Base-by-base conservation (phyloP, 2,329 filamentous ascomycete genomes). In the Lasiodiplodia gonubiensis region DNA sequence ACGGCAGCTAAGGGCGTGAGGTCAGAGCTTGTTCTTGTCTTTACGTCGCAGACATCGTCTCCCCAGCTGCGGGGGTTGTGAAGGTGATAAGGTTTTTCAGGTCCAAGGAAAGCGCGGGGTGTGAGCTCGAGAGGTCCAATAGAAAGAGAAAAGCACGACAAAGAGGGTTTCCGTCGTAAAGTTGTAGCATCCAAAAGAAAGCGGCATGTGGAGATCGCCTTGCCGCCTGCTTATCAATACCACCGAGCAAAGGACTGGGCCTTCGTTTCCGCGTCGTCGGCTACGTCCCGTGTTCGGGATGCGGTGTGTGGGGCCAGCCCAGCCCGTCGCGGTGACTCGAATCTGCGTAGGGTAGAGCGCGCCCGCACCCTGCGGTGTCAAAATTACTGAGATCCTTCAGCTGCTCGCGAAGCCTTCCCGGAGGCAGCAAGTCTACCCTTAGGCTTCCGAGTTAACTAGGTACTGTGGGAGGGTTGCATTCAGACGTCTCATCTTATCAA, bases 151-250 rank as follows among this genome's bases (percentile, higher is more conserved):
- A 46, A 33, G 7, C 10, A 21, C 42, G 42, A 46, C 42, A 46
- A 46, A 46, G 42, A 46, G 39, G 37, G 39, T 8, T 16, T 18
- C 16, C 39, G 39, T 42, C 39, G 16, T n/a, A 46, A 33, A 21
- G 42, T 46, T 46, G 42, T 46, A 46, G 42, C 42, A 46, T 37
- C n/a, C 30, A 23, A 18, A 14, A 16, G 48, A n/a, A 53, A 39
- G 21, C 21, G 14, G 37, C 27, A 49, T 60, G 59, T 51, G 57
- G 39, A 60, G 57, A n/a, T 46, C 42, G 42, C 42, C 42, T 6
- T 46, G 42, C 42, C n/a, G 27, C 21, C 16, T 30, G 59, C 59
- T 63, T 63, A 63, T 63, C 59, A 63, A 51, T 63, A 30, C 18
- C 59, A 42, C 59, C 59, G 46, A 16, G 12, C 16, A n/a, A 39